Base-by-base conservation (phyloP, 225 moss, liverwort and hornwort species). In the Sphagnum tenellum region DNA sequence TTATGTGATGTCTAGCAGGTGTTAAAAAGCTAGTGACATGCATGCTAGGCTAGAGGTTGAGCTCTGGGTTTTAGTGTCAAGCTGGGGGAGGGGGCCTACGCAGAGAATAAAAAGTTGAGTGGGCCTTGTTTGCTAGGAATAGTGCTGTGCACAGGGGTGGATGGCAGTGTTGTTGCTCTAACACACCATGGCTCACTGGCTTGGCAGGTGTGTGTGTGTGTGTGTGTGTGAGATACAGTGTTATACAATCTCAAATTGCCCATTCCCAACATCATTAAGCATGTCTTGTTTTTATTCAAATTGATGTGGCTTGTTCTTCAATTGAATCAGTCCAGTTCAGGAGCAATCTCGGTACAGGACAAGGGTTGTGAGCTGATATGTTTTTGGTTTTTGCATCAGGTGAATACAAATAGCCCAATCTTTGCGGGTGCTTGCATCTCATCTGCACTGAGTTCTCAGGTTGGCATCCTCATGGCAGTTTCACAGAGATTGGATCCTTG, bases 371-470 rank as follows among this genome's bases (percentile, higher is more conserved):
- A 29, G 29, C 29, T 29, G 29, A 29, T 29, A 0, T 29, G 29
- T 29, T 29, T 1, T 29, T 29, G 29, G 29, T 29, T 29, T 29
- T 29, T 29, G 29, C 0, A 29, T 29, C 72, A 81, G 80, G 69
- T 62, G 45, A 67, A 61, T 53, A 76, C 76, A 50, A 52, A 77
- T 7, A 77, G 80, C 49, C 74, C 80, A 62, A 71, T 81, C 59
- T 81, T 81, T 71, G 77, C 76, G 5, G 80, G 80, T 58, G 73
- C 74, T 50, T 77, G 77, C 50, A 76, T 81, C 50, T 77, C 77
- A 12, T 12, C 59, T 66, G 73, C 64, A 46, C 70, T 77, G 50
- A 63, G 62, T 66, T 67, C 65, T 65, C 68, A 77, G 80, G 80
- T 81, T 29, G 29, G 29, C 29, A 29, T 29, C 29, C 29, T 29